Conservation (phyloP, 106 monocot species). For the Acorus calamus region DNA sequence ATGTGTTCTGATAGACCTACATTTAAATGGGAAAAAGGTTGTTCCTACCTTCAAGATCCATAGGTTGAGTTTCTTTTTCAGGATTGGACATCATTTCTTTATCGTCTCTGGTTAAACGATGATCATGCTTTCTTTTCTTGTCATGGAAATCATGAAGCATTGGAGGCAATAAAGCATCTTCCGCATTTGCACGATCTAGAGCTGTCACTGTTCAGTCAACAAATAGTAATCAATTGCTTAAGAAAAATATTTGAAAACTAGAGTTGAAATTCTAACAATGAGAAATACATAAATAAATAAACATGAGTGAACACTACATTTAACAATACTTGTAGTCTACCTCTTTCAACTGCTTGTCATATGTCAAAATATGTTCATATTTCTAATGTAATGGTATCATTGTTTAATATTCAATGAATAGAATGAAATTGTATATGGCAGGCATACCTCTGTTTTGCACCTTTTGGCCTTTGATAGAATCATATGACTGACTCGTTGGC, state of each 20-base stretch:
- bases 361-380: too few species aligned
- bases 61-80: too few species aligned
- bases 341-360: too few species aligned
- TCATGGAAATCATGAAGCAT: slow-evolving; percentile 44
- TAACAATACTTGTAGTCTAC: too few species aligned
- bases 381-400: too few species aligned
- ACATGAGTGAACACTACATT: neutral
- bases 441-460: slow-evolving; percentile 41
- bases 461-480: slow-evolving; percentile 28
- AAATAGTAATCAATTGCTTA: slow-evolving; percentile 5
- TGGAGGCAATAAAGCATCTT: slow-evolving; percentile 73
- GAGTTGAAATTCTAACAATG: neutral
- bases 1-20: too few species aligned
- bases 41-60: too few species aligned
- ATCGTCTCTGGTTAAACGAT: slow-evolving; percentile 10
- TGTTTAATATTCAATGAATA: too few species aligned
- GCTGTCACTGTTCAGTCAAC: slow-evolving; percentile 45
- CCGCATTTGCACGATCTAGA: slow-evolving; percentile 90
- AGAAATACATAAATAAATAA: neutral
- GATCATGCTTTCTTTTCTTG: slow-evolving; percentile 79
- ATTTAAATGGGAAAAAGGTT: too few species aligned
- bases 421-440: too few species aligned
- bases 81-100: slow-evolving; percentile 13
- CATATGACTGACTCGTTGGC: slow-evolving; percentile 15
- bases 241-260: neutral